These are phyloP conservation scores for Plenodomus lindquistii DNA, from an alignment of 2,329 filamentous ascomycete genomes.

Conservation along the genomic window DNA sequence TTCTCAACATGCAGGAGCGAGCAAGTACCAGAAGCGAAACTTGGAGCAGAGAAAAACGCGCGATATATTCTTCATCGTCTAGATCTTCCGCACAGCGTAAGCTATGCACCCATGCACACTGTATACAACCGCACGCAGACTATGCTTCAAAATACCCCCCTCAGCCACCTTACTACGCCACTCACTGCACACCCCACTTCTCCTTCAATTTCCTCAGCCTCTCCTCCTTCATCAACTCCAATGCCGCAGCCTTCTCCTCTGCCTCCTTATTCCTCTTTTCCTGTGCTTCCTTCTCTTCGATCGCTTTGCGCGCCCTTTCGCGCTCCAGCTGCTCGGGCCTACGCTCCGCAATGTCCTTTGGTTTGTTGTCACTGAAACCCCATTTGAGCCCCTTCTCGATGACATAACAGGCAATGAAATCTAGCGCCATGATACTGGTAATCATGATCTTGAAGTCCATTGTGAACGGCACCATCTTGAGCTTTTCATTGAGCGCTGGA, in stretches of 20 bases:
- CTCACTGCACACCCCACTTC: neutral
- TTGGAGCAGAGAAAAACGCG: no score
- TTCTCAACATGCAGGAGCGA: no score
- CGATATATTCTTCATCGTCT: no score
- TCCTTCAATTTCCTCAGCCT: neutral
- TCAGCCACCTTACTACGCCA: no score
- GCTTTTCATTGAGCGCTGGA: slow-evolving; percentile 90
- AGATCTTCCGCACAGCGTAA: no score
- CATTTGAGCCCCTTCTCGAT: slow-evolving; percentile 86
- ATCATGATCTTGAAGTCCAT: slow-evolving; percentile 87
- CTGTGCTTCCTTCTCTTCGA: slow-evolving; percentile 52
- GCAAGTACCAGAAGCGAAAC: no score
- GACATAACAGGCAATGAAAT: slow-evolving; percentile 83
- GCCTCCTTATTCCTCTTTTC: slow-evolving; percentile 38
- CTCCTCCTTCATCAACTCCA: slow-evolving; percentile 11
- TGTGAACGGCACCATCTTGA: slow-evolving; percentile 89
- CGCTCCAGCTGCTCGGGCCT: slow-evolving; percentile 82
- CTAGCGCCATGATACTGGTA: slow-evolving; percentile 80
- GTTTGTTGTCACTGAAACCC: slow-evolving; percentile 86
- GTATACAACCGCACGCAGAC: no score
- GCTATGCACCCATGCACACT: no score
- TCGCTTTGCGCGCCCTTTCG: slow-evolving; percentile 70
- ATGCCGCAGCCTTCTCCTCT: slow-evolving; percentile 28
- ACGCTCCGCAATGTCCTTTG: slow-evolving; percentile 89
- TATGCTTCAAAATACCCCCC: no score